Base-by-base conservation (phyloP, 495 filamentous ascomycete genomes). In the Lasiosphaeria miniovina region DNA sequence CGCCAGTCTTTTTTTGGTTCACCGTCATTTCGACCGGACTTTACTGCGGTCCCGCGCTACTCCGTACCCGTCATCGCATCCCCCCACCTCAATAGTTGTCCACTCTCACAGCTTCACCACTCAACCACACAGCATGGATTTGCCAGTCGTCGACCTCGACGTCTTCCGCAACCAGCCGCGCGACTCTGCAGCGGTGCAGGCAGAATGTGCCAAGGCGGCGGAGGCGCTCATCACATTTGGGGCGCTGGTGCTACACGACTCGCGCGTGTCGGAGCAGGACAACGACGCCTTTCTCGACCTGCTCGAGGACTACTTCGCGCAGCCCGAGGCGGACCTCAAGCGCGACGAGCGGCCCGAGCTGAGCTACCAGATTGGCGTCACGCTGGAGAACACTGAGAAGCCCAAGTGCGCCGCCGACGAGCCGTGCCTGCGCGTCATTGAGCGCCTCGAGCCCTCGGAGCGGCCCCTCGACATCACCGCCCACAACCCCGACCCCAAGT, bases 221-320 rank as follows among this genome's bases (percentile, higher is more conserved):
- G 60, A 68, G 24, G 76, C 79, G 14, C 71, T 81, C 10, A 78
- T 80, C 63, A 73, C 73, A 2, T 79, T 77, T 64, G 79, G 79
- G 54, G 79, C 79, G 6, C 68, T 80, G 6, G 71, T 81, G 32
- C 72, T 81, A 41, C 79, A 79, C 71, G 79, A 80, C 69, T 77
- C 77, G 60, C 78, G 79, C 59, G 79, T 79, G 41, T 71, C 75
- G 11, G 78, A 79, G 63, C 46, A 68, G 6, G 75, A 80, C 67
- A 81, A 81, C 71, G 63, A 67, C 46, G 65, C 67, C 55, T 81
- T 81, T 63, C 73, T 80, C 31, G 79, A 81, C 59, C 67, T 81
- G n/a, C 74, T 81, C 4, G 79, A 81, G 61, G 79, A 81, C 71
- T 81, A 81, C 68, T 81, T 81, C 61, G 77, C 77, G 51, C 79